These are phyloP conservation scores for Populus alba DNA, from an alignment of 345 rosid genomes.

Conservation along the genomic window DNA sequence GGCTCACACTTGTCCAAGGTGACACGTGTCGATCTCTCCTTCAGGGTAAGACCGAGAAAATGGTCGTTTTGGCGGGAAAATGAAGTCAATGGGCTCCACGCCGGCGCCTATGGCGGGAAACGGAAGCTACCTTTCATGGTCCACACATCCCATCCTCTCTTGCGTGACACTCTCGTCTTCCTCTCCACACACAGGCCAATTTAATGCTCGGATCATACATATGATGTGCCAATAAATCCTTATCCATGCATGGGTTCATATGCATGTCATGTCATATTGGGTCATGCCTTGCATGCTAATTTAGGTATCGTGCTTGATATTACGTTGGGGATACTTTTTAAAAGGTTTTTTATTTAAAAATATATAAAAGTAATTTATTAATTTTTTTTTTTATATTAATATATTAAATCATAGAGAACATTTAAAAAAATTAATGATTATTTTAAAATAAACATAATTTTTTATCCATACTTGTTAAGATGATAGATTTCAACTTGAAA, in stretches of 20 bases:
- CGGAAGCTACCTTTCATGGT: constrained; percentile 15
- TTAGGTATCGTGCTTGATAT: too few relatives aligned
- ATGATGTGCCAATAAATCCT: background rate
- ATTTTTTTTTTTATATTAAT: too few relatives aligned
- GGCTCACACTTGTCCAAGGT: background rate
- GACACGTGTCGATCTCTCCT: constrained; percentile 1
- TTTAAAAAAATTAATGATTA: too few relatives aligned
- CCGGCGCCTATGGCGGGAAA: constrained; percentile 44
- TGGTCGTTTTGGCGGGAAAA: constrained; percentile 36
- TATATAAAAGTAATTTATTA: too few relatives aligned
- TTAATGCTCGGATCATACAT: background rate
- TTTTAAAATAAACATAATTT: too few relatives aligned
- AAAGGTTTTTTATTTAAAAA: too few relatives aligned
- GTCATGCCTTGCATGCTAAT: too few relatives aligned
- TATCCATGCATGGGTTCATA: background rate
- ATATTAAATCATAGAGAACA: too few relatives aligned
- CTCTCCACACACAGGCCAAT: background rate
- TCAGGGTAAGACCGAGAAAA: background rate
- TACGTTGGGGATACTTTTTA: too few relatives aligned
- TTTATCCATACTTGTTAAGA: too few relatives aligned
- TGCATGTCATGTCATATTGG: background rate
- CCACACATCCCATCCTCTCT: constrained; percentile 15
- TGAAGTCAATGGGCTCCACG: constrained; percentile 23
- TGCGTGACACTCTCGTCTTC: constrained; percentile 25
- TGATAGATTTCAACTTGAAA: too few relatives aligned